Evolutionary conservation across 352 stramenopile genomes (phyloP).

Genomic region (Pythium sp.): DNA sequence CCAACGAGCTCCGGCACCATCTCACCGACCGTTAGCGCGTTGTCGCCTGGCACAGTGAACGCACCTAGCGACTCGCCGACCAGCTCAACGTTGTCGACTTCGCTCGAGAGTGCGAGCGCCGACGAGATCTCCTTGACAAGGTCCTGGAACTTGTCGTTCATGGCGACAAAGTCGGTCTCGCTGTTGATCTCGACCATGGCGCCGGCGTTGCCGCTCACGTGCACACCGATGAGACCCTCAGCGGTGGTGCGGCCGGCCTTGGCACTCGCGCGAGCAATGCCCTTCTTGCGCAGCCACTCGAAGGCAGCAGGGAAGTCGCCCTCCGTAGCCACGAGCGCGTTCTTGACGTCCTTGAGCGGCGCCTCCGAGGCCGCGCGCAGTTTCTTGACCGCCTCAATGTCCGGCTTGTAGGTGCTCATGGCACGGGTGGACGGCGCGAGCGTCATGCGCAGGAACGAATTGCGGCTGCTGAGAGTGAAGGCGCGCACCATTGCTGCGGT

Average conservation of each 20-base stretch:
- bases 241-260: conserved; percentile 75
- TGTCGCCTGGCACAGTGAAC: conserved; percentile 48
- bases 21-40: conserved; percentile 44
- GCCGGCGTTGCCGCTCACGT: conserved; percentile 67
- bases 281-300: conserved; percentile 89
- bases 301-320: conserved; percentile 84
- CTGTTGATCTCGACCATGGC: conserved; percentile 94
- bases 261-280: conserved; percentile 74
- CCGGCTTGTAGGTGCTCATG: conserved; percentile 76
- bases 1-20: conserved; percentile 77
- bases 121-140: conserved; percentile 55
- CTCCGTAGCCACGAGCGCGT: conserved; percentile 73
- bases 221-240: conserved; percentile 73
- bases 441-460: conserved; percentile 10
- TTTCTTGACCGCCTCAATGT: conserved; percentile 88
- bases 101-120: conserved; percentile 31
- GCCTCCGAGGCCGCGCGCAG: conserved; percentile 82
- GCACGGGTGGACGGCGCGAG: conserved; percentile 23
- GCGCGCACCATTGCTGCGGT: conserved; percentile 14
- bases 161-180: conserved; percentile 94
- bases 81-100: conserved; percentile 23
- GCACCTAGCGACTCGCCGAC: conserved; percentile 38
- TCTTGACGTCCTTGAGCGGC: conserved; percentile 89
- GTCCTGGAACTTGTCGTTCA: conserved; percentile 90
- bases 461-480: conserved; percentile 11